Base-by-base conservation (phyloP, 2,329 filamentous ascomycete species). In the Neocatenulostroma microsporum region DNA sequence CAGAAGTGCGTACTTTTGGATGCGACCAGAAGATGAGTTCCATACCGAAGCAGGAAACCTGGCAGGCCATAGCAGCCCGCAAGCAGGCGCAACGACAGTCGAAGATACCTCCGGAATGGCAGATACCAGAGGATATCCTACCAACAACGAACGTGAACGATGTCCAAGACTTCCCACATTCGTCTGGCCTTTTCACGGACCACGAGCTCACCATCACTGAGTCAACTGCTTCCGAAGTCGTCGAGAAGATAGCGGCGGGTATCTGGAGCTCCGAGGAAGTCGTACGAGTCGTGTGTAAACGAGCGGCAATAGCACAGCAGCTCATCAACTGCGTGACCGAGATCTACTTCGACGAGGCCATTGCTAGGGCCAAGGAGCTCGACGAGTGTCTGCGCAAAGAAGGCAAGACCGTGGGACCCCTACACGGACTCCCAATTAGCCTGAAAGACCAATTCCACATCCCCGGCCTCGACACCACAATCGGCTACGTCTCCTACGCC, bases 371-470 rank as follows among this genome's bases (percentile, higher is more conserved):
- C 3, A 66, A 68, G 44, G 59, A 67, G 24, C 63, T 76, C 0
- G 74, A 79, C 49, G 61, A 67, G 1, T 63, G 75, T 39, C 61
- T 73, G 3, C 46, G 57, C 14, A 58, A 56, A 32, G 69, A 61
- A 10, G 67, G 66, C 18, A 57, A 62, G 43, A 56, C 67, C 0
- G 59, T 70, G 24, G 82, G 82, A 0, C 79, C 80, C 2, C 66
- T 86, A 2, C 81, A 85, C 55, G 82, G 78, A 55, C 40, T 82
- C 0, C 76, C 77, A 0, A 63, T 82, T 31, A 75, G 78, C 0
- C 67, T 86, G 30, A 86, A 86, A 51, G 81, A 85, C 60, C 78
- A 80, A 51, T 80, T 84, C 64, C 72, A 82, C 40, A 61, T 82
- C 11, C 54, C 57, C 2, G 76, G 76, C 5, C 65, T 76, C 10